Percentiles rank a stretch among this genome's conserved stretches.
phyloP scores from a whole-genome alignment of 1,284 basidiomycete species.

The Austroboletus novae-zelandiae region DNA sequence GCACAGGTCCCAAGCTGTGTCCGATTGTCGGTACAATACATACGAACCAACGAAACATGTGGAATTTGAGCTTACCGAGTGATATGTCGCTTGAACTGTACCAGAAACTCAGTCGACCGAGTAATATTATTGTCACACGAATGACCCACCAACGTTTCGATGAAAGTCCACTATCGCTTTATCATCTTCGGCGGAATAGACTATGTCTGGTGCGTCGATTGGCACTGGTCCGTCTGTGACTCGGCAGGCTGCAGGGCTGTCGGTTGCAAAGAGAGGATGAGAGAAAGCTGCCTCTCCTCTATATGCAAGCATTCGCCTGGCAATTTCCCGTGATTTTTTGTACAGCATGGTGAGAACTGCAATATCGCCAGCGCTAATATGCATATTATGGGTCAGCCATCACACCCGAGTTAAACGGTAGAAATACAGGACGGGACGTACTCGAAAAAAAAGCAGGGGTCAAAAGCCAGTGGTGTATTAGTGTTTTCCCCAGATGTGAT shows the following conservation, averaged over 20 bases:
- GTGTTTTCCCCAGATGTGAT: constrained; percentile 16
- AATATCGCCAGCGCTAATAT: background rate
- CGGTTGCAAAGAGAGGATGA: constrained; percentile 48
- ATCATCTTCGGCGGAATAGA: constrained; percentile 58
- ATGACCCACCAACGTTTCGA: constrained; percentile 27
- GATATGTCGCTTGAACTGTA: too few species aligned
- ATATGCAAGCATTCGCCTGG: constrained; percentile 22
- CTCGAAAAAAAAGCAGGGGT: constrained; percentile 1
- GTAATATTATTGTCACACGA: background rate
- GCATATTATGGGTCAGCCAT: background rate
- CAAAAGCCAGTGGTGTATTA: constrained; percentile 16
- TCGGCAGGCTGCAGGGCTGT: constrained; percentile 26
- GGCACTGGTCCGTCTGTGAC: constrained; percentile 35
- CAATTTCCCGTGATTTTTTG: constrained; percentile 42
- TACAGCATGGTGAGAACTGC: constrained; percentile 17
- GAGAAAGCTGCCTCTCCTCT: constrained; percentile 45
- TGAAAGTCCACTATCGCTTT: constrained; percentile 45
- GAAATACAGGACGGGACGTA: background rate
- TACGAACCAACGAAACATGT: too few species aligned
- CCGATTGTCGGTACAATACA: background rate
- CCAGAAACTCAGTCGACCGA: background rate
- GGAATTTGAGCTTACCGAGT: constrained; percentile 36
- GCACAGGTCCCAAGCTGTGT: constrained; percentile 16
- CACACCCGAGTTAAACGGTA: background rate
- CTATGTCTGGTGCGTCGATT: constrained; percentile 43